Evolutionary conservation across 2,329 filamentous ascomycete genomes (phyloP), one percentile per base, ranked within the genome.

Genomic region (Aureobasidium sp.): DNA sequence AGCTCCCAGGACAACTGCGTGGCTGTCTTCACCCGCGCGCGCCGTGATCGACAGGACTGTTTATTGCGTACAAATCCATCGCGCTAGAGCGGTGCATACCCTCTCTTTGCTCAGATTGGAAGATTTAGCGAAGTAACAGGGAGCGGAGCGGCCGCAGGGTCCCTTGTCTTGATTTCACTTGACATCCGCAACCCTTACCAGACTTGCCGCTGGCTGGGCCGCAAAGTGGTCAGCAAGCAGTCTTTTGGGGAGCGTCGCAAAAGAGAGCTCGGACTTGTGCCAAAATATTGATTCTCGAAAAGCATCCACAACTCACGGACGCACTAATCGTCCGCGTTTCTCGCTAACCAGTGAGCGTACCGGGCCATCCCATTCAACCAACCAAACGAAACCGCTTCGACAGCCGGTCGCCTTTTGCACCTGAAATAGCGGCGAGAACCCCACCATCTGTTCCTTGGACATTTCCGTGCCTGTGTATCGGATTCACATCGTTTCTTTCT

Each of bases 401-500:
- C 34, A 47, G 39, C 49, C 49, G 51, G 51, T 30, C 32, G 45
- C 17, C 30, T 34, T 44, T 53, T 27, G 41, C 30, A 53, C 51
- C 51, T 53, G 51, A 53, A 53, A 53, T 53, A 53, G 51, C 51
- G 51, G 51, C 32, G 47, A 12, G 30, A 53, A 53, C 51, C 51
- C 51, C 51, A 53, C 51, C 51, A 47, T 53, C 51, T 39, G 51
- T 53, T 53, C 51, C 51, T 53, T 53, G 51, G 51, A 53, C 51
- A 45, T 53, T 44, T 53, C 51, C 51, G 51, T 53, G 39, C 51
- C 51, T 44, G 27, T 53, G 51, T 53, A 19, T 53, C 51, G 51
- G 51, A 53, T 45, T 53, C 48, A 44, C 51, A 53, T 53, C 51
- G 51, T 53, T 41, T 53, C 51, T 53, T 53, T 53, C 51, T 53